These are phyloP conservation scores for Penicillium brasilianum DNA, from an alignment of 2,329 filamentous ascomycete genomes.

Conservation along the genomic window DNA sequence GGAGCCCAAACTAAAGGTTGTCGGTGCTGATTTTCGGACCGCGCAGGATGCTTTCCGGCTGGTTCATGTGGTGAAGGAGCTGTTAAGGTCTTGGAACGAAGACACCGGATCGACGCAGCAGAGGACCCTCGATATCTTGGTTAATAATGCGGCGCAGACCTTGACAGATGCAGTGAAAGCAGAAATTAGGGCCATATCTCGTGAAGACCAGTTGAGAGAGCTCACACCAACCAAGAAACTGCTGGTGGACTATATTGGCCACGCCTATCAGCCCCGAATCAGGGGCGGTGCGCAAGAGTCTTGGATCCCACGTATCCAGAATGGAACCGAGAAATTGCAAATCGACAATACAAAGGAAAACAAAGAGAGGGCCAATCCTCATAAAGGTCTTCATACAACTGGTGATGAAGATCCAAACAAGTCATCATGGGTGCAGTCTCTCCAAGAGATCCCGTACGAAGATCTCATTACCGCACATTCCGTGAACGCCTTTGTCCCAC, in stretches of 20 bases:
- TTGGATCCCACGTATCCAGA: neutral
- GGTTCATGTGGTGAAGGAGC: constrained; percentile 27
- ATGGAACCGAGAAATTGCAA: neutral
- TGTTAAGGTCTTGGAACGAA: constrained; percentile 29
- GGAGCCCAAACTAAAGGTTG: constrained; percentile 31
- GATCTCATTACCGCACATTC: constrained; percentile 46
- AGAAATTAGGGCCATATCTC: constrained; percentile 35
- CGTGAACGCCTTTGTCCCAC: constrained; percentile 46
- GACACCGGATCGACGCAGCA: neutral
- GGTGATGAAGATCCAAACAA: constrained; percentile 14
- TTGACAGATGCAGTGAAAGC: constrained; percentile 41
- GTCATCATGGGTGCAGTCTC: constrained; percentile 44
- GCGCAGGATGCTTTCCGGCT: constrained; percentile 41
- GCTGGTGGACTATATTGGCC: neutral
- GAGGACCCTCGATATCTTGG: constrained; percentile 29
- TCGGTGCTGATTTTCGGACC: constrained; percentile 43
- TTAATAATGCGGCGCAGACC: constrained; percentile 50
- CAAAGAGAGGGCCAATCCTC: neutral
- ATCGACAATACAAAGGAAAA: neutral
- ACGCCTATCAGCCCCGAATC: neutral
- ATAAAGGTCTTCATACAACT: constrained; percentile 7
- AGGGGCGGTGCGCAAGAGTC: neutral
- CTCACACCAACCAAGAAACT: neutral
- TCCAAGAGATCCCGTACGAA: constrained; percentile 47
- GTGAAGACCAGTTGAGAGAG: constrained; percentile 23